Conservation (phyloP, 1,139 yeast species). For the Yamadazyma buinensis region DNA sequence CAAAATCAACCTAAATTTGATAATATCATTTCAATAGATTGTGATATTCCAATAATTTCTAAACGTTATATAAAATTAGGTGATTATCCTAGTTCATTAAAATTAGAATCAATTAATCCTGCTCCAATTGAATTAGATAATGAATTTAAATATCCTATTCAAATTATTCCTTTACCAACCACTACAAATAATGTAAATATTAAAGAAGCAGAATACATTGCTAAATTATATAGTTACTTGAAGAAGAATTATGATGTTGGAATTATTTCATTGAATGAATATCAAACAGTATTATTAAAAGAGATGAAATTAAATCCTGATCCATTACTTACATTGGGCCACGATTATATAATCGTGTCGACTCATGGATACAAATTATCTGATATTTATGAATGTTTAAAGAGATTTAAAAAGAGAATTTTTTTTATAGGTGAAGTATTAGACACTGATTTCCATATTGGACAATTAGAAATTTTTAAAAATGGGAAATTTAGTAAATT, state of each 20-base stretch:
- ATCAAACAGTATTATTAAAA: conserved; percentile 11
- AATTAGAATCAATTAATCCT: neutral
- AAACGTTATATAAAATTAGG: conserved; percentile 1
- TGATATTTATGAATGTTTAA: conserved; percentile 8
- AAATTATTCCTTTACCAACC: neutral
- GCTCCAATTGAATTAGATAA: neutral
- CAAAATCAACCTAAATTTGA: conserved; percentile 1
- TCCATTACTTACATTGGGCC: conserved; percentile 4
- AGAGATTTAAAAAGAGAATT: conserved; percentile 7
- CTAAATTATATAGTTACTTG: conserved; percentile 5
- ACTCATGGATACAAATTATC: conserved; percentile 8
- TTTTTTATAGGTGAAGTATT: conserved; percentile 9
- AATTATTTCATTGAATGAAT: conserved; percentile 9
- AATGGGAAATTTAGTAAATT: conserved; percentile 3
- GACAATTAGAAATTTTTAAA: conserved; percentile 3
- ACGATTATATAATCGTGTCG: conserved; percentile 11
- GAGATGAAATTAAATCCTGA: conserved; percentile 8
- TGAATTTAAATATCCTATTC: conserved; percentile 3
- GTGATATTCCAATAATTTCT: conserved; percentile 2
- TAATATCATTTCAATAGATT: conserved; percentile 9
- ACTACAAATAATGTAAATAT: conserved; percentile 7
- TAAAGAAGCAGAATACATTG: conserved; percentile 10
- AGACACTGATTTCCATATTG: conserved; percentile 3
- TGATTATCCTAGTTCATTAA: neutral
- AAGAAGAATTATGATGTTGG: conserved; percentile 5